Conservation (phyloP, 2,329 filamentous ascomycete species). For the Leptoxyphium fumago region DNA sequence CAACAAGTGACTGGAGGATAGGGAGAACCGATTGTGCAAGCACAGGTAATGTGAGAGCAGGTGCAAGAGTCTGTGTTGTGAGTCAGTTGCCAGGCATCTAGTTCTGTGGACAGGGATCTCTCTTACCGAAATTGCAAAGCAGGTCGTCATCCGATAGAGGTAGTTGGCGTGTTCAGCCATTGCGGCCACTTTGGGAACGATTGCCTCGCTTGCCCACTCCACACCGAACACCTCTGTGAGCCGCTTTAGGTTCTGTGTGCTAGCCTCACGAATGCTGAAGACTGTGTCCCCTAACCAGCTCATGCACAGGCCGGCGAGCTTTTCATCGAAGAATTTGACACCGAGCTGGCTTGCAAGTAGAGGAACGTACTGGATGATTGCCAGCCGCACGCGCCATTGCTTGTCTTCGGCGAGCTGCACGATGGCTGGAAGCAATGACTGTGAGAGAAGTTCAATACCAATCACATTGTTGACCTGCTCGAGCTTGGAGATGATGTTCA, state of each 20-base stretch:
- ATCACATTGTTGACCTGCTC: conserved; percentile 98
- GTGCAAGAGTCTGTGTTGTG: conserved; percentile 62
- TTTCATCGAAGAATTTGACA: conserved; percentile 96
- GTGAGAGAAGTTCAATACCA: conserved; percentile 89
- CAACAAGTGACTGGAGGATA: conserved; percentile 87
- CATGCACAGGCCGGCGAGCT: conserved; percentile 92
- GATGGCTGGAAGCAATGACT: conserved; percentile 91
- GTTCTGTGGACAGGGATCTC: background rate
- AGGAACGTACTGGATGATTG: conserved; percentile 98
- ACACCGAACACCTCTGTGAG: conserved; percentile 97
- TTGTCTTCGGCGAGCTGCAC: conserved; percentile 97
- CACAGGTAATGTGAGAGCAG: conserved; percentile 82
- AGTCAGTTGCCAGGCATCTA: conserved; percentile 4
- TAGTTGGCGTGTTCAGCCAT: conserved; percentile 99
- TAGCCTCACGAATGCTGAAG: conserved; percentile 95
- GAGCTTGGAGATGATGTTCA: conserved; percentile 99
- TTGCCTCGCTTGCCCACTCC: conserved; percentile 91
- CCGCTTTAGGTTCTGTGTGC: conserved; percentile 95
- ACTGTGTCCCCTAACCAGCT: conserved; percentile 96
- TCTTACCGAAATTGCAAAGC: conserved; percentile 93
- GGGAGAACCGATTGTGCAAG: conserved; percentile 87
- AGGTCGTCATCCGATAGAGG: conserved; percentile 99
- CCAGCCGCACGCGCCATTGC: conserved; percentile 94
- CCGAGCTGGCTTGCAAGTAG: conserved; percentile 89
- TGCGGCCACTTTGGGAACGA: conserved; percentile 95